These are phyloP conservation scores for Dioscorea cayenensis DNA, from an alignment of 116 monocot genomes.

Conservation along the genomic window DNA sequence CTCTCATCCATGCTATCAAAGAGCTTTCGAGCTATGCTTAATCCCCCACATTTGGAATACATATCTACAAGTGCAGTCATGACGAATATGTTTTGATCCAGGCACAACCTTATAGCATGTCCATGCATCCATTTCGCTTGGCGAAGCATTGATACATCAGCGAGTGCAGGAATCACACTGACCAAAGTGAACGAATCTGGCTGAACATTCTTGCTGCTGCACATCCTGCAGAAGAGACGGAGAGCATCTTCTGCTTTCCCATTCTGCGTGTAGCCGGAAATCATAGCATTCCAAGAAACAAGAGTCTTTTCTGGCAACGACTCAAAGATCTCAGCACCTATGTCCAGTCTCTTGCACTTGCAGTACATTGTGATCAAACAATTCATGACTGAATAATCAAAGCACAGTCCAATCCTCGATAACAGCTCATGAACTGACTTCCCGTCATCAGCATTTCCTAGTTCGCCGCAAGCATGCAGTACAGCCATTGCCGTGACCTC, in stretches of 20 bases:
- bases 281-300: slow-evolving; percentile 92
- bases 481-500: slow-evolving; percentile 68
- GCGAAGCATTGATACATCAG: slow-evolving; percentile 46
- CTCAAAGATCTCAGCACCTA: slow-evolving; percentile 43
- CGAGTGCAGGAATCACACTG: slow-evolving; percentile 65
- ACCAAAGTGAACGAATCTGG: slow-evolving; percentile 85
- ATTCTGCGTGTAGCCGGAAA: slow-evolving; percentile 70
- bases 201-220: slow-evolving; percentile 15
- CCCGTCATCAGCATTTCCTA: slow-evolving; percentile 50
- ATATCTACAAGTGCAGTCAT: slow-evolving; percentile 70
- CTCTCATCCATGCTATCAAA: slow-evolving; percentile 40
- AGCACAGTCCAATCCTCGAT: slow-evolving; percentile 32
- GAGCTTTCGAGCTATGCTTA: slow-evolving; percentile 44
- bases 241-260: slow-evolving; percentile 31
- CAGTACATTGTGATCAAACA: slow-evolving; percentile 79
- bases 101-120: slow-evolving; percentile 29
- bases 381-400: slow-evolving; percentile 50
- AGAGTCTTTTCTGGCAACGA: slow-evolving; percentile 30
- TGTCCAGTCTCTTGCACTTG: slow-evolving; percentile 62
- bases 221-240: slow-evolving; percentile 52
- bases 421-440: slow-evolving; percentile 43
- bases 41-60: slow-evolving; percentile 64
- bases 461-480: slow-evolving; percentile 57
- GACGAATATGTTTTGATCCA: slow-evolving; percentile 46
- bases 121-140: slow-evolving; percentile 79